Evolutionary conservation across 371 early-diverging fungal genomes (phyloP), one percentile per base, ranked within the genome.

Genomic region (Funneliformis caledonium): DNA sequence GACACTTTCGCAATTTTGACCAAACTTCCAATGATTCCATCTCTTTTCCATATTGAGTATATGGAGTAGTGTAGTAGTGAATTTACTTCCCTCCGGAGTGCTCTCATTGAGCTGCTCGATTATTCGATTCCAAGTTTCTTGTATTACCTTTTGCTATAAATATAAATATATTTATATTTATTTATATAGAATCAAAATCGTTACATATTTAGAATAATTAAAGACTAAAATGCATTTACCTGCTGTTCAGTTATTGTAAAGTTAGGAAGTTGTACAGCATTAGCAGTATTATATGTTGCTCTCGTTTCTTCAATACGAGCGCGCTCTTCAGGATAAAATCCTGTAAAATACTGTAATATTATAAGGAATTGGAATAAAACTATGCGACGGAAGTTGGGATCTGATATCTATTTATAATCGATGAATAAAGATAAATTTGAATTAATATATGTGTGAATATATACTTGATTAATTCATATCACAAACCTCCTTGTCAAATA

Each of bases 281-380:
- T 56, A 7, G 19, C 45, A 74, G 7, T 31, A 74, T 85, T 84
- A 81, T 83, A 82, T 6, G 80, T 82, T 33, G 86, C 61, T 42
- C 43, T 65, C 45, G 81, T 50, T 37, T 37, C 69, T 33, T 45
- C 72, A 19, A 60, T 64, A 48, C 83, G 26, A 70, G 81, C 59
- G 62, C 81, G 45, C 62, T 82, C 72, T 80, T 78, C 72, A 45
- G 68, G 19, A 56, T 48, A 42, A 82, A 59, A n/a, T 67, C 81
- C 37, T 22, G 85, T 52, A 14, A 81, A 81, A 82, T 88, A 89
- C 56, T 89, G 87, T 59, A 87, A 76, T 22, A 91, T 84, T 10
- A 92, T 90, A 19, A 89, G 83, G 22, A 88, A 68, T 82, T 92
- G 92, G 42, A 90, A 80, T 43, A 92, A 81, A 19, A 91, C 85